Conservation (phyloP, 345 rosid species). For the Stellera chamaejasme region DNA sequence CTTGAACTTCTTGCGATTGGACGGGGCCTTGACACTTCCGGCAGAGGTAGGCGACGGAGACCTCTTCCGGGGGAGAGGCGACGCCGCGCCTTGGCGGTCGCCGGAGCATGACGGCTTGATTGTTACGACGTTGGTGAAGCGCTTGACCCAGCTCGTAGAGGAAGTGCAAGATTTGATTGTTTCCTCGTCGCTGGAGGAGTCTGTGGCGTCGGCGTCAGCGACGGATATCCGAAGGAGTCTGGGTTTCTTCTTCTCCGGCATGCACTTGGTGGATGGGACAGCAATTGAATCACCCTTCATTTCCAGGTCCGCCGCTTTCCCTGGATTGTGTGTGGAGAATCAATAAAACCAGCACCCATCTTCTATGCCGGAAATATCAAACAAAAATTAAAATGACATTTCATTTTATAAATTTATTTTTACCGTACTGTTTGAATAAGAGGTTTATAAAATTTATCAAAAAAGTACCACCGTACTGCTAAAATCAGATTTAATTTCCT, state of each 20-base stretch:
- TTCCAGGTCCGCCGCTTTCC: no score
- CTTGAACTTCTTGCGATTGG: constrained; percentile 39
- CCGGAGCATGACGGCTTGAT: constrained; percentile 19
- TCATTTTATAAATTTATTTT: no score
- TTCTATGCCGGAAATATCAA: no score
- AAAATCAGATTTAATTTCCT: no score
- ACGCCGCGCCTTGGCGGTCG: not conserved
- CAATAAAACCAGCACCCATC: no score
- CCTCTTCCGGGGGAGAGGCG: constrained; percentile 3
- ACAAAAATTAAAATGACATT: no score
- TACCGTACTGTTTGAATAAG: no score
- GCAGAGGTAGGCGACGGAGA: constrained; percentile 5
- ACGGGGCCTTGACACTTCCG: not conserved
- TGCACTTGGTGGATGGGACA: constrained; percentile 21
- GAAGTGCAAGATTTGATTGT: not conserved
- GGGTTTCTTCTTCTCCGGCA: constrained; percentile 12
- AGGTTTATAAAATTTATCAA: no score
- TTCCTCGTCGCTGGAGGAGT: constrained; percentile 83
- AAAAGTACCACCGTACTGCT: no score
- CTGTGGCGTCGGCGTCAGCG: constrained; percentile 74
- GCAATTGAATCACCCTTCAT: not conserved
- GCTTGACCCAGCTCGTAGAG: constrained; percentile 31
- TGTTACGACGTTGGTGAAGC: constrained; percentile 48
- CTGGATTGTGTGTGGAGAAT: no score
- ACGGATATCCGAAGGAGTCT: constrained; percentile 59